Percentiles rank a stretch among this genome's conserved stretches.
Evolutionary conservation across 2,329 filamentous ascomycete species (phyloP).

Genomic region (Exophiala spinifera): DNA sequence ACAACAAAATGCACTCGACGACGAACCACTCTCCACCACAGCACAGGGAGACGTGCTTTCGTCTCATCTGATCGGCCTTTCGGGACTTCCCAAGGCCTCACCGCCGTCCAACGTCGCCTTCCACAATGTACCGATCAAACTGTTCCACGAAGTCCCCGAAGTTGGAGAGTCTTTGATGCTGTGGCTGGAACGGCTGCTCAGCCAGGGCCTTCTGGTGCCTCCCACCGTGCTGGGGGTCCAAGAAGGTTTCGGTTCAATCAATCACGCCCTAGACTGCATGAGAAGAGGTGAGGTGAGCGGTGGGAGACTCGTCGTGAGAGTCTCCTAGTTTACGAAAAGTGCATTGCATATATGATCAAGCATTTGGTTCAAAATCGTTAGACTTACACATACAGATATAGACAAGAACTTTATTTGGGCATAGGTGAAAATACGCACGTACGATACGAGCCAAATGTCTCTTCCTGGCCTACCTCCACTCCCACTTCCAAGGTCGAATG

Average conservation of each 20-base stretch:
- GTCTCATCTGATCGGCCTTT: slow-evolving; percentile 64
- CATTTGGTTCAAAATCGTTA: no score
- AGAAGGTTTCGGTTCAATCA: slow-evolving; percentile 64
- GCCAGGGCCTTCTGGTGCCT: slow-evolving; percentile 54
- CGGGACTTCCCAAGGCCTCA: slow-evolving; percentile 61
- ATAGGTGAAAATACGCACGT: no score
- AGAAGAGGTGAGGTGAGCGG: slow-evolving; percentile 64
- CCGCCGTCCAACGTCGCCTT: slow-evolving; percentile 36
- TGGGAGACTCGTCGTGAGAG: slow-evolving; percentile 62
- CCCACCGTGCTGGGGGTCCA: slow-evolving; percentile 61
- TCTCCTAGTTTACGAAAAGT: slow-evolving; percentile 4
- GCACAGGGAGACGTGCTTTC: neutral
- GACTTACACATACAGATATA: no score
- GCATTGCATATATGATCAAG: neutral
- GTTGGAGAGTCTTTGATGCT: slow-evolving; percentile 61
- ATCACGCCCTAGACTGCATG: slow-evolving; percentile 64
- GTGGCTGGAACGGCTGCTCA: slow-evolving; percentile 68
- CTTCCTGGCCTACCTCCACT: no score
- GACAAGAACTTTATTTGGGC: no score
- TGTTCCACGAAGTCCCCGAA: slow-evolving; percentile 66
- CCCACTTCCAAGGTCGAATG: no score
- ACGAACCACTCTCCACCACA: no score
- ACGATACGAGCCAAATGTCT: no score
- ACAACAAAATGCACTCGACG: no score
- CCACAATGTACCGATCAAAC: slow-evolving; percentile 70